Evolutionary conservation across 805 yeast genomes (phyloP).

Genomic region (Myxozyma vanderwaltii): DNA sequence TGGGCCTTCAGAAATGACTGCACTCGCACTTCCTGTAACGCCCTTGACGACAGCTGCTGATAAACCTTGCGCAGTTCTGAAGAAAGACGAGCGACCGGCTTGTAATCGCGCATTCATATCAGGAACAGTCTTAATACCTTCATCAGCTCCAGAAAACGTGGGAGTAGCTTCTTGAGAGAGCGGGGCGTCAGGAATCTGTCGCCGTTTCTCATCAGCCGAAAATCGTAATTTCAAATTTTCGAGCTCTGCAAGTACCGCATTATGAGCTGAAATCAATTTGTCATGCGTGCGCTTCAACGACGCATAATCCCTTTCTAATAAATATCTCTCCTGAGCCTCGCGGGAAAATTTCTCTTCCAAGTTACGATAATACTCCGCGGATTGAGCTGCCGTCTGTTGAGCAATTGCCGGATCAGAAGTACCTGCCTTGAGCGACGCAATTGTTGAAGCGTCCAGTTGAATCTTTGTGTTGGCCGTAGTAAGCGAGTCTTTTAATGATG

Average conservation of each 20-base stretch:
- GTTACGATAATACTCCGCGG: slow-evolving; percentile 16
- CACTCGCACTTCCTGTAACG: slow-evolving; percentile 32
- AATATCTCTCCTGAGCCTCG: slow-evolving; percentile 32
- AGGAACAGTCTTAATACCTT: background rate
- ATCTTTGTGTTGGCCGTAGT: slow-evolving; percentile 29
- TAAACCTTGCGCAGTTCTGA: slow-evolving; percentile 29
- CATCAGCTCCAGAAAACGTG: background rate
- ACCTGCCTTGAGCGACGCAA: slow-evolving; percentile 3
- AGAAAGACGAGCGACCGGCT: slow-evolving; percentile 26
- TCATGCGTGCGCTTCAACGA: slow-evolving; percentile 29
- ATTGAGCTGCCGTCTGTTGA: background rate
- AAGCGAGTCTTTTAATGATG: slow-evolving; percentile 27
- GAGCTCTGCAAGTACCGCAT: slow-evolving; percentile 16
- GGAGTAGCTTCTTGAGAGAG: background rate
- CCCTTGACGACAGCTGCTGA: slow-evolving; percentile 34
- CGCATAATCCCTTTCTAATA: slow-evolving; percentile 29
- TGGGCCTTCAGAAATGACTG: slow-evolving; percentile 23
- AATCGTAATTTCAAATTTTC: slow-evolving; percentile 20
- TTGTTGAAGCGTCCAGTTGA: slow-evolving; percentile 26
- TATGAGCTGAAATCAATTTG: slow-evolving; percentile 22
- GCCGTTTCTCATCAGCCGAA: slow-evolving; percentile 27
- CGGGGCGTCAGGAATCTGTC: slow-evolving; percentile 10
- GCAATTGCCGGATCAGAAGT: background rate
- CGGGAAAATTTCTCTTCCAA: slow-evolving; percentile 32
- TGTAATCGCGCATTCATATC: slow-evolving; percentile 23